Percentiles rank a stretch among this genome's conserved stretches.
phyloP scores from a whole-genome alignment of 1,284 basidiomycete species.

The Naganishia cerealis region DNA sequence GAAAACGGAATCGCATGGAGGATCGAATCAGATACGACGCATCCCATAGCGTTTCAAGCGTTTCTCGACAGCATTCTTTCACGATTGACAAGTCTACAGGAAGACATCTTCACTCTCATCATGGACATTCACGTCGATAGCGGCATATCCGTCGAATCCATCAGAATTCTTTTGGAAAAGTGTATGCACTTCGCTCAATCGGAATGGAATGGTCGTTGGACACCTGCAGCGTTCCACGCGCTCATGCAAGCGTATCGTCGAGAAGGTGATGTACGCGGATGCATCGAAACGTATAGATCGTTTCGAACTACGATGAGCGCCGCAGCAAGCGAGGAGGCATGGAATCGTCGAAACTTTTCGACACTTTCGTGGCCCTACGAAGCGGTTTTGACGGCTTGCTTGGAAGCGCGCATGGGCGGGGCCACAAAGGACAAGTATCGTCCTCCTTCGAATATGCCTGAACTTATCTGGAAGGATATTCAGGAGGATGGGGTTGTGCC shows the following conservation, averaged over 20 bases:
- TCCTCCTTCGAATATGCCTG: background rate
- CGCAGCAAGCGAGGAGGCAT: background rate
- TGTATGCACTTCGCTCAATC: slow-evolving; percentile 9
- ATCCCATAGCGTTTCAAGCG: background rate
- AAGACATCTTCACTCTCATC: slow-evolving; percentile 12
- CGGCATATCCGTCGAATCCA: background rate
- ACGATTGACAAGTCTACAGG: background rate
- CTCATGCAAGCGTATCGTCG: slow-evolving; percentile 18
- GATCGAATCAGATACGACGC: background rate
- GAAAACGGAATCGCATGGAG: background rate
- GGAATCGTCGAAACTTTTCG: slow-evolving; percentile 1
- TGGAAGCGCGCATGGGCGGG: background rate
- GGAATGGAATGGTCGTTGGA: slow-evolving; percentile 16
- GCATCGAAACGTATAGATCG: background rate
- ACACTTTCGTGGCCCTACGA: slow-evolving; percentile 21
- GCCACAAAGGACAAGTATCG: background rate
- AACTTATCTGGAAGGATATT: slow-evolving; percentile 8
- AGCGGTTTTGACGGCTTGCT: background rate
- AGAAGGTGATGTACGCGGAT: slow-evolving; percentile 8
- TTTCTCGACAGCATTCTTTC: slow-evolving; percentile 4
- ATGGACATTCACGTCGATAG: slow-evolving; percentile 25
- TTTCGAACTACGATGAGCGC: background rate
- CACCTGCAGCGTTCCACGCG: slow-evolving; percentile 9
- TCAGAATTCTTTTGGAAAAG: background rate
- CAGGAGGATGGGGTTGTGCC: slow-evolving; percentile 4